Percentiles rank a stretch among this genome's conserved stretches.
Conservation (phyloP, 345 rosid genomes). For the Citrus unshiu region DNA sequence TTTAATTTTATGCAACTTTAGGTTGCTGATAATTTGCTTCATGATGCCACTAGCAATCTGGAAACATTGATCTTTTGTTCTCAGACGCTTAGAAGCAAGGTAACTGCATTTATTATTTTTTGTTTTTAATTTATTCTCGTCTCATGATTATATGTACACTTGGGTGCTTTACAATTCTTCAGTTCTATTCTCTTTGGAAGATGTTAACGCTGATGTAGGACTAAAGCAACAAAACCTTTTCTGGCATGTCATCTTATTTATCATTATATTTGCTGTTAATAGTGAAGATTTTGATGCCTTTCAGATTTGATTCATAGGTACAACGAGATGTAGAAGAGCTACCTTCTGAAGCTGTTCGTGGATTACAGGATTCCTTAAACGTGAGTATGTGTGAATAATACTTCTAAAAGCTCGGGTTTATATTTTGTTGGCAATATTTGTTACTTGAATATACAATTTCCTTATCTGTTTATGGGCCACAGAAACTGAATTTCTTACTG, state of each 20-base stretch:
- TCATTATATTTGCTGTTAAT: background rate
- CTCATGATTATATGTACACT: background rate
- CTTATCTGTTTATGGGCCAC: background rate
- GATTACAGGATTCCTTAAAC: slow-evolving; percentile 71
- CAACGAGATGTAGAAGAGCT: slow-evolving; percentile 98
- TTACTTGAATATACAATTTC: background rate
- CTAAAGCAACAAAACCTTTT: background rate
- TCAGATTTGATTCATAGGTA: slow-evolving; percentile 49
- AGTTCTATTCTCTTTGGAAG: background rate
- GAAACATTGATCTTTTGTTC: slow-evolving; percentile 98
- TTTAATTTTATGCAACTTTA: slow-evolving; percentile 22
- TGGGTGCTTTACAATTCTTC: background rate
- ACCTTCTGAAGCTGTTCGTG: slow-evolving; percentile 91
- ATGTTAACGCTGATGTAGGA: background rate
- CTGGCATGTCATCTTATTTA: background rate
- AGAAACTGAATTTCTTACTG: background rate
- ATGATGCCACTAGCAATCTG: slow-evolving; percentile 90
- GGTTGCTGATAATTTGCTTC: slow-evolving; percentile 99
- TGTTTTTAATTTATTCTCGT: background rate
- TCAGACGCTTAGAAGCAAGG: slow-evolving; percentile 99
- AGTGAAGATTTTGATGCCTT: background rate
- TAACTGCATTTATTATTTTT: slow-evolving; percentile 22
- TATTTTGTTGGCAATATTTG: background rate
- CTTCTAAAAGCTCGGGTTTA: slow-evolving; percentile 10
- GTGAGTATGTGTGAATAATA: slow-evolving; percentile 39